phyloP scores from a whole-genome alignment of 1,284 basidiomycete genomes.

The Leccinum pseudoinsigne region DNA sequence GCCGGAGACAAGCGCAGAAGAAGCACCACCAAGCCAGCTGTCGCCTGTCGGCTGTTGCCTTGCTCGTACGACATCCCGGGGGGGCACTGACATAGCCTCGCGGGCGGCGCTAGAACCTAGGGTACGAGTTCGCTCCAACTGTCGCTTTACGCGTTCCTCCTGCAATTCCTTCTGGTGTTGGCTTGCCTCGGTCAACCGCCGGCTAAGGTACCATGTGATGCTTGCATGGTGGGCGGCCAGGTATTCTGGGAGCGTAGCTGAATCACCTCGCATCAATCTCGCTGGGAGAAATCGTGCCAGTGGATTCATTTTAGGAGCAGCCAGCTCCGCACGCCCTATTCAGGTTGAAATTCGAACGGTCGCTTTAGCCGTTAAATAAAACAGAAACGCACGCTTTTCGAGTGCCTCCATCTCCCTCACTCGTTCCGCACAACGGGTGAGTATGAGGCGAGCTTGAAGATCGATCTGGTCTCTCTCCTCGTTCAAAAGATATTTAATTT shows the following conservation, averaged over 20 bases:
- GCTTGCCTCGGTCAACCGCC: slow-evolving; percentile 75
- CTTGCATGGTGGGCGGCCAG: slow-evolving; percentile 81
- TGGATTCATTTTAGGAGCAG: slow-evolving; percentile 59
- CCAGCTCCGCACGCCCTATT: slow-evolving; percentile 65
- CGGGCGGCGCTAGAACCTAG: slow-evolving; percentile 72
- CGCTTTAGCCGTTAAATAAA: slow-evolving; percentile 9
- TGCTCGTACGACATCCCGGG: slow-evolving; percentile 22
- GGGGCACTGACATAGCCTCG: slow-evolving; percentile 49
- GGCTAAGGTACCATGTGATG: slow-evolving; percentile 84
- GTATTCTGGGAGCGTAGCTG: slow-evolving; percentile 62
- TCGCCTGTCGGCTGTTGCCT: slow-evolving; percentile 32
- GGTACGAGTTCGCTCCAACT: slow-evolving; percentile 75
- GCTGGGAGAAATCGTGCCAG: slow-evolving; percentile 65
- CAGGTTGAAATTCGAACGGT: slow-evolving; percentile 11
- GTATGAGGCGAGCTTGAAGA: slow-evolving; percentile 80
- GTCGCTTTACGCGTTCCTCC: slow-evolving; percentile 82
- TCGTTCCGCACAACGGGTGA: slow-evolving; percentile 80
- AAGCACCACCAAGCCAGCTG: slow-evolving; percentile 67
- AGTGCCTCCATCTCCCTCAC: slow-evolving; percentile 83
- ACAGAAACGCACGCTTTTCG: slow-evolving; percentile 70
- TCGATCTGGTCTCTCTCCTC: slow-evolving; percentile 91
- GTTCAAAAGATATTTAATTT: slow-evolving; percentile 74
- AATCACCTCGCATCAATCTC: slow-evolving; percentile 60
- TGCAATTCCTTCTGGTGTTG: slow-evolving; percentile 84
- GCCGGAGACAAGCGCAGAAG: slow-evolving; percentile 53